Evolutionary conservation across 1,284 basidiomycete genomes (phyloP).

Genomic region (Phylloporus sp.): DNA sequence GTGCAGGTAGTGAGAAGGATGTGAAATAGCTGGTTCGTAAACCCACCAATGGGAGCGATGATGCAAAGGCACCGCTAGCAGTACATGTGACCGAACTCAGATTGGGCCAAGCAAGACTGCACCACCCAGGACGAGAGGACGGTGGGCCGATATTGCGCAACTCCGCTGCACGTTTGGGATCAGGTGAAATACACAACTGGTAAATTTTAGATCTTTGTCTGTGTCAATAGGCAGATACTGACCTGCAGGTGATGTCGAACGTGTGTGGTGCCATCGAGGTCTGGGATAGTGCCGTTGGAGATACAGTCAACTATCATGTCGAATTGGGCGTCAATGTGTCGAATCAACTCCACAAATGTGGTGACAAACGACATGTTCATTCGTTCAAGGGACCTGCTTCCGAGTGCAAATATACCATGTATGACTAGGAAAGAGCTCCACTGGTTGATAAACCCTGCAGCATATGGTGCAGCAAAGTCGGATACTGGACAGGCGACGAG

Average conservation of each 20-base stretch:
- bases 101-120: no score
- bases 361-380: constrained; percentile 9
- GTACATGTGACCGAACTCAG: no score
- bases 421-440: constrained; percentile 32
- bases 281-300: constrained; percentile 13
- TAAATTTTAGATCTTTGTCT: no score
- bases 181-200: no score
- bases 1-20: no score
- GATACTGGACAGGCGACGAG: constrained; percentile 13
- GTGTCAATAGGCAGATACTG: neutral
- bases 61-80: no score
- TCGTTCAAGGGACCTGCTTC: constrained; percentile 14
- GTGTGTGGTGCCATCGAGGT: constrained; percentile 12
- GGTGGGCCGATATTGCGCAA: no score
- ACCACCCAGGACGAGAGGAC: no score
- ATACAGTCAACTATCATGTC: constrained; percentile 18
- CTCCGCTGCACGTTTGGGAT: no score
- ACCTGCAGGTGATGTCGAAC: constrained; percentile 16
- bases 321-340: constrained; percentile 20
- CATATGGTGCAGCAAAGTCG: constrained; percentile 29
- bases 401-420: constrained; percentile 30
- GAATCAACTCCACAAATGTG: constrained; percentile 15
- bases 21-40: no score
- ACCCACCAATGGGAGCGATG: no score
- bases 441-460: constrained; percentile 24